Conservation (phyloP, 2,329 filamentous ascomycete species). For the Trichocomaceae sp. region DNA sequence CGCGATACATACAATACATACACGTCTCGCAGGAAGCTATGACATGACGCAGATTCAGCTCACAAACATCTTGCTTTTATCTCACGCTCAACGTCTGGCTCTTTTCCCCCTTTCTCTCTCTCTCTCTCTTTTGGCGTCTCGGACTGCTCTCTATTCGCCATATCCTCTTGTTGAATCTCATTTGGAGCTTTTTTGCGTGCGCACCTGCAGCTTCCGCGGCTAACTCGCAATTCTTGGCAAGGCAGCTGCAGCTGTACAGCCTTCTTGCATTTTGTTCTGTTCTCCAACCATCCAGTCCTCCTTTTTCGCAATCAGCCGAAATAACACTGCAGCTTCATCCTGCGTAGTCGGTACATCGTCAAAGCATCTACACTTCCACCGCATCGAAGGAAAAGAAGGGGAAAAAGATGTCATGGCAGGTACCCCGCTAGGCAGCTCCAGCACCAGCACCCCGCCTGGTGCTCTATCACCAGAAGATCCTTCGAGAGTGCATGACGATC, state of each 20-base stretch:
- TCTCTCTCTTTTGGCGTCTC: background rate
- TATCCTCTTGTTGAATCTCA: background rate
- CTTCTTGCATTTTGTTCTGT: background rate
- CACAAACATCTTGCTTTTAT: constrained; percentile 3
- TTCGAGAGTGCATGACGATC: constrained; percentile 24
- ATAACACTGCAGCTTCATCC: background rate
- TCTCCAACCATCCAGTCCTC: background rate
- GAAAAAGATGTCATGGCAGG: constrained; percentile 42
- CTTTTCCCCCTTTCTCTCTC: background rate
- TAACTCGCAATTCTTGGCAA: constrained; percentile 14
- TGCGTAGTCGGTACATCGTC: background rate
- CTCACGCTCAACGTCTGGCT: background rate
- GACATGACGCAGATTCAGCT: constrained; percentile 10
- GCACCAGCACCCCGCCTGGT: constrained; percentile 37
- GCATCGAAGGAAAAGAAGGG: constrained; percentile 12
- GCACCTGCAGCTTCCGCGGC: constrained; percentile 13
- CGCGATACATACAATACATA: background rate
- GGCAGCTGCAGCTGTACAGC: constrained; percentile 9
- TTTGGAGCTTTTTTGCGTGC: background rate
- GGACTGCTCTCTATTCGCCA: background rate
- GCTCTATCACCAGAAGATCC: constrained; percentile 25
- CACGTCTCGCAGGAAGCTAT: constrained; percentile 6
- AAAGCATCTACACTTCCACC: background rate
- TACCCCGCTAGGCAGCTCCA: constrained; percentile 42
- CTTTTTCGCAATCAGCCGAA: background rate